Evolutionary conservation across 2,329 filamentous ascomycete genomes (phyloP).

Genomic region (Pseudogymnoascus destructans): DNA sequence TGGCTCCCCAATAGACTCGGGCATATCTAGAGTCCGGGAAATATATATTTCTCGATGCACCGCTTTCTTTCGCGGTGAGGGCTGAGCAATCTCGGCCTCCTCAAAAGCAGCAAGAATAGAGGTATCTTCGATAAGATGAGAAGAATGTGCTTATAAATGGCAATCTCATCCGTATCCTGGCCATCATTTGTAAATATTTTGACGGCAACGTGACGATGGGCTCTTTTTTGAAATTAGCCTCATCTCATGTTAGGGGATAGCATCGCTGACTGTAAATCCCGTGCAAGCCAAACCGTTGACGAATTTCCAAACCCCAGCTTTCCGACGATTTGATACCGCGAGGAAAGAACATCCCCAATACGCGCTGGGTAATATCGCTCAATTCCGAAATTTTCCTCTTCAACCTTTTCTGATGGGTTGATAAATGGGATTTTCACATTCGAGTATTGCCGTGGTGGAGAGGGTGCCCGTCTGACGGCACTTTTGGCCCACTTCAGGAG

Average conservation of each 20-base stretch:
- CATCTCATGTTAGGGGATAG: background rate
- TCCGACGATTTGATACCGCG: constrained; percentile 14
- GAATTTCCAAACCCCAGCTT: constrained; percentile 16
- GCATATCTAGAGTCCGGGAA: constrained; percentile 29
- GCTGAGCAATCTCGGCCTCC: constrained; percentile 28
- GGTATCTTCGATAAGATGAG: constrained; percentile 26
- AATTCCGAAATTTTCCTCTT: constrained; percentile 14
- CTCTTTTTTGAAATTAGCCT: constrained; percentile 14
- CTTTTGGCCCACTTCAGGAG: constrained; percentile 14
- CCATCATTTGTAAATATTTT: constrained; percentile 15
- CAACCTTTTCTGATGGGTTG: constrained; percentile 11
- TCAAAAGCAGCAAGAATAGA: constrained; percentile 29
- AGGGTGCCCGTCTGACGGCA: constrained; percentile 11
- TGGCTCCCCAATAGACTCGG: constrained; percentile 24
- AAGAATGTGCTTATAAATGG: constrained; percentile 33
- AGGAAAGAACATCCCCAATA: constrained; percentile 14
- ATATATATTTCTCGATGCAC: constrained; percentile 31
- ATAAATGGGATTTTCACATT: constrained; percentile 12
- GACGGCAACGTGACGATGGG: constrained; percentile 12
- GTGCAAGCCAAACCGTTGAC: constrained; percentile 13
- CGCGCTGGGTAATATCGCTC: constrained; percentile 14
- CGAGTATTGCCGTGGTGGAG: constrained; percentile 12
- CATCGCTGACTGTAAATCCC: constrained; percentile 12
- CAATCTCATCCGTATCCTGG: constrained; percentile 18
- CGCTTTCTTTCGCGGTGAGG: constrained; percentile 31